Conservation (phyloP, 345 rosid species). For the Syzygium aromaticum region DNA sequence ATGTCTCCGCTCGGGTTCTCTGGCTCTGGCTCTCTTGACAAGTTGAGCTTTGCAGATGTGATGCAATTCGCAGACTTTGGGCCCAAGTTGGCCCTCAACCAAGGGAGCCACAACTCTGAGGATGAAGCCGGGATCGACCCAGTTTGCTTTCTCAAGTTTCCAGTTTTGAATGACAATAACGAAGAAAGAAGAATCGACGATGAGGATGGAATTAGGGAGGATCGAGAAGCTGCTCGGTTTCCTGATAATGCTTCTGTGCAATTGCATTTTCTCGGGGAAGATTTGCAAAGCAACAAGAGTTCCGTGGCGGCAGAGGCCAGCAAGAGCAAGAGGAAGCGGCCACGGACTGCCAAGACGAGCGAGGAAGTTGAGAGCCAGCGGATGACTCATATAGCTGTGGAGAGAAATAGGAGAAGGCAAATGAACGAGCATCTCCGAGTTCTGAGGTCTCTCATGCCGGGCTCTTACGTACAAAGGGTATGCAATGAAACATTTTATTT, state of each 20-base stretch:
- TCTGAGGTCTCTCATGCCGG: slow-evolving; percentile 90
- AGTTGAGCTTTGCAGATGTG: slow-evolving; percentile 70
- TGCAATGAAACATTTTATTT: neutral
- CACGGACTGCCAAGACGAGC: slow-evolving; percentile 64
- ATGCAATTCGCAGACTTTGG: slow-evolving; percentile 92
- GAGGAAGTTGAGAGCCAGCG: slow-evolving; percentile 93
- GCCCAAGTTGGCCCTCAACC: slow-evolving; percentile 61
- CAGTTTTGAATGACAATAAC: slow-evolving; percentile 49
- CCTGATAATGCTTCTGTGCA: slow-evolving; percentile 38
- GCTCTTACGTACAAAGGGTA: slow-evolving; percentile 94
- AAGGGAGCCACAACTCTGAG: slow-evolving; percentile 34
- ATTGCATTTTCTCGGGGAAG: slow-evolving; percentile 35
- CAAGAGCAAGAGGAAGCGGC: slow-evolving; percentile 74
- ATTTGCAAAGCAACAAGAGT: slow-evolving; percentile 18
- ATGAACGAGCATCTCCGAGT: slow-evolving; percentile 97
- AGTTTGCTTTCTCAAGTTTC: slow-evolving; percentile 79
- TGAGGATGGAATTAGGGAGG: slow-evolving; percentile 21
- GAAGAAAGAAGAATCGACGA: neutral
- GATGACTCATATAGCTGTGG: slow-evolving; percentile 93
- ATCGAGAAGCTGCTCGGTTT: slow-evolving; percentile 42
- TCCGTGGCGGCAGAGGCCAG: slow-evolving; percentile 10
- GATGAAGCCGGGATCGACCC: slow-evolving; percentile 69
- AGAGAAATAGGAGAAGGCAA: slow-evolving; percentile 82
- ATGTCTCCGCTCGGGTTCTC: slow-evolving; percentile 29
- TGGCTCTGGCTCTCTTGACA: slow-evolving; percentile 50